These are phyloP conservation scores for Panus rudis DNA, from an alignment of 768 basidiomycete genomes.

Conservation along the genomic window DNA sequence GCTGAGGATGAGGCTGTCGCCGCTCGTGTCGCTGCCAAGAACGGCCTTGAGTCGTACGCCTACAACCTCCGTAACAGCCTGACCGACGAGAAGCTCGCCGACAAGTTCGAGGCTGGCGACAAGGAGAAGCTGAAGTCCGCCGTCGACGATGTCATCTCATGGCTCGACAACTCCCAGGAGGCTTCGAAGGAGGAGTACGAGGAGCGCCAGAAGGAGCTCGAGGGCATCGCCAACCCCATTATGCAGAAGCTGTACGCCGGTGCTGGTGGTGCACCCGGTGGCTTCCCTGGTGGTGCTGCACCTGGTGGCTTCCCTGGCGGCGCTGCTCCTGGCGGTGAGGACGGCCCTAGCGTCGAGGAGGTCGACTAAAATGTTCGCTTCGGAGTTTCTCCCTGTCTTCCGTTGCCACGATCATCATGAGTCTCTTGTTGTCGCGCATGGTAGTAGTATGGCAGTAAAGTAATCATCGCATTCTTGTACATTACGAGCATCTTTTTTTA, in stretches of 20 bases:
- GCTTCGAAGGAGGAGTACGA: slow-evolving; percentile 94
- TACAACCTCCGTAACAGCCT: slow-evolving; percentile 94
- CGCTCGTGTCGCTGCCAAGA: slow-evolving; percentile 80
- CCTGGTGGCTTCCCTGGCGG: slow-evolving; percentile 41
- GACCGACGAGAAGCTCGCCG: slow-evolving; percentile 75
- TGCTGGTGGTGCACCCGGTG: slow-evolving; percentile 51
- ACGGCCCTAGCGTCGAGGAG: slow-evolving; percentile 88
- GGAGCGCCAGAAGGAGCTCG: slow-evolving; percentile 88
- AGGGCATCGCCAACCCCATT: slow-evolving; percentile 69
- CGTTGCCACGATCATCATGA: not conserved
- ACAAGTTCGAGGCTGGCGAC: slow-evolving; percentile 83
- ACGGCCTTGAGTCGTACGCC: slow-evolving; percentile 87
- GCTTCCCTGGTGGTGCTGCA: slow-evolving; percentile 34
- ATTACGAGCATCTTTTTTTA: slow-evolving; percentile 8
- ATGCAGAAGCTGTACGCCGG: slow-evolving; percentile 64
- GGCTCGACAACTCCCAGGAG: slow-evolving; percentile 85
- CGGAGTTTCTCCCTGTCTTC: slow-evolving; percentile 1
- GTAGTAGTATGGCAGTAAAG: slow-evolving; percentile 8
- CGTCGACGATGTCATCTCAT: slow-evolving; percentile 76
- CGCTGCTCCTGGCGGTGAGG: slow-evolving; percentile 63
- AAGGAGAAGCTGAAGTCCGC: slow-evolving; percentile 76
- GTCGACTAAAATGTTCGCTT: slow-evolving; percentile 61
- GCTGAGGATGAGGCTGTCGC: slow-evolving; percentile 86
- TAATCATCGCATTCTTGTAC: slow-evolving; percentile 11
- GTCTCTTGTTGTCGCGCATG: slow-evolving; percentile 12